These are phyloP conservation scores for Aureobasidium zeae DNA, from an alignment of 2,329 filamentous ascomycete species.

Conservation along the genomic window DNA sequence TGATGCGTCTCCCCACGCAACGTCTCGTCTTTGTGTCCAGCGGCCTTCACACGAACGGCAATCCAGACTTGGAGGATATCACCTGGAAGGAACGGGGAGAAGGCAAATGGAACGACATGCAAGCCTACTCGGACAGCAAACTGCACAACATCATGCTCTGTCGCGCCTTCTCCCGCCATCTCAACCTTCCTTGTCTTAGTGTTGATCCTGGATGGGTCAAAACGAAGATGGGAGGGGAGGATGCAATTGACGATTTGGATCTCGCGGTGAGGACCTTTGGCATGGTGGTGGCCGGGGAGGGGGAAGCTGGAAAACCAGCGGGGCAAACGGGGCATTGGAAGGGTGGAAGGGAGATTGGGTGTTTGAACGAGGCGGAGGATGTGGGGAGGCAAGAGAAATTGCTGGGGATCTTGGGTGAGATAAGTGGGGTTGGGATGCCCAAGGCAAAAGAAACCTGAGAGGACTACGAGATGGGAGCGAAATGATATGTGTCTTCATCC, in stretches of 20 bases:
- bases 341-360: constrained; percentile 25
- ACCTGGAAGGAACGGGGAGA: constrained; percentile 30
- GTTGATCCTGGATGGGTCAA: constrained; percentile 40
- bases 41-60: constrained; percentile 42
- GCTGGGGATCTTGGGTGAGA: constrained; percentile 29
- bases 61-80: constrained; percentile 34
- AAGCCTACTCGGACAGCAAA: constrained; percentile 47
- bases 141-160: constrained; percentile 48
- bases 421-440: constrained; percentile 29
- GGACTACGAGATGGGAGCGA: too few relatives aligned
- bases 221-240: constrained; percentile 35
- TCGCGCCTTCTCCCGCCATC: constrained; percentile 43
- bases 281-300: constrained; percentile 41
- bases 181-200: constrained; percentile 39
- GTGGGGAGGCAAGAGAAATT: constrained; percentile 37
- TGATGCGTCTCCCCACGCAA: constrained; percentile 42
- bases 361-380: constrained; percentile 30
- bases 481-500: too few relatives aligned
- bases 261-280: constrained; percentile 37
- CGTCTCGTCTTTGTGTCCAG: constrained; percentile 46
- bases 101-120: constrained; percentile 25
- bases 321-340: constrained; percentile 30
- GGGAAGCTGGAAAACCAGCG: constrained; percentile 28
- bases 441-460: too few relatives aligned
- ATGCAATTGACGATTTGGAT: constrained; percentile 41